These are phyloP conservation scores for Helotiales sp. DNA, from an alignment of 2,329 filamentous ascomycete species.

Conservation along the genomic window DNA sequence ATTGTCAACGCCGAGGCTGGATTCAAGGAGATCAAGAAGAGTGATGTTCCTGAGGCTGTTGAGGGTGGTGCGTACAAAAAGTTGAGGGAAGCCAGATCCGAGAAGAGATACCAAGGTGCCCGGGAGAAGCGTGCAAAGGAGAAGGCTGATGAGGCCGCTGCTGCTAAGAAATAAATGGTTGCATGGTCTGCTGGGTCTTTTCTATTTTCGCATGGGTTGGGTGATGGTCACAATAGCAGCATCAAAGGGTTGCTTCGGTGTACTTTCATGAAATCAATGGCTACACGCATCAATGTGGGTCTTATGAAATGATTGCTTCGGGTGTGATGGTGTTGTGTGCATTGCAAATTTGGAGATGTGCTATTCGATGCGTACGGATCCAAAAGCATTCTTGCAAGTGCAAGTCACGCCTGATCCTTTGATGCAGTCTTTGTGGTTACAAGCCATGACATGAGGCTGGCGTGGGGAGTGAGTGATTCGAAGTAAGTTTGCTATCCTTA, in stretches of 20 bases:
- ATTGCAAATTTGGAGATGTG: neutral
- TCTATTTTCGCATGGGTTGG: slow-evolving; percentile 30
- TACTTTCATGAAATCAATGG: slow-evolving; percentile 39
- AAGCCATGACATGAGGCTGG: neutral
- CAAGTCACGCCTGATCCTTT: neutral
- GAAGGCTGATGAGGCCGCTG: slow-evolving; percentile 77
- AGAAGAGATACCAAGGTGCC: slow-evolving; percentile 77
- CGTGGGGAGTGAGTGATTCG: neutral
- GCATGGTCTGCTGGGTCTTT: slow-evolving; percentile 30
- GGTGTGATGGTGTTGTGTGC: neutral
- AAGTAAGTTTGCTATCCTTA: neutral
- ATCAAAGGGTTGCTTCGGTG: slow-evolving; percentile 36
- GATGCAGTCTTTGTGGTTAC: neutral
- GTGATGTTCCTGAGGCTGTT: slow-evolving; percentile 70
- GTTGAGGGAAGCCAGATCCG: slow-evolving; percentile 81
- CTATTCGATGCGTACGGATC: neutral
- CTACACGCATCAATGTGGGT: slow-evolving; percentile 22
- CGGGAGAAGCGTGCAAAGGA: slow-evolving; percentile 93
- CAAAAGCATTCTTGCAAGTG: neutral
- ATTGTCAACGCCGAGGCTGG: slow-evolving; percentile 67
- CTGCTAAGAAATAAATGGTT: slow-evolving; percentile 70
- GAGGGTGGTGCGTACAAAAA: slow-evolving; percentile 86
- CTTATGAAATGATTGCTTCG: neutral
- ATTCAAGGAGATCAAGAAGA: slow-evolving; percentile 77
- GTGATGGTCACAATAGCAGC: slow-evolving; percentile 33